A percentile compares a stretch with the other conserved stretches of the same genome.
Evolutionary conservation across 345 rosid genomes (phyloP).

Genomic region (Rhizophora apiculata): DNA sequence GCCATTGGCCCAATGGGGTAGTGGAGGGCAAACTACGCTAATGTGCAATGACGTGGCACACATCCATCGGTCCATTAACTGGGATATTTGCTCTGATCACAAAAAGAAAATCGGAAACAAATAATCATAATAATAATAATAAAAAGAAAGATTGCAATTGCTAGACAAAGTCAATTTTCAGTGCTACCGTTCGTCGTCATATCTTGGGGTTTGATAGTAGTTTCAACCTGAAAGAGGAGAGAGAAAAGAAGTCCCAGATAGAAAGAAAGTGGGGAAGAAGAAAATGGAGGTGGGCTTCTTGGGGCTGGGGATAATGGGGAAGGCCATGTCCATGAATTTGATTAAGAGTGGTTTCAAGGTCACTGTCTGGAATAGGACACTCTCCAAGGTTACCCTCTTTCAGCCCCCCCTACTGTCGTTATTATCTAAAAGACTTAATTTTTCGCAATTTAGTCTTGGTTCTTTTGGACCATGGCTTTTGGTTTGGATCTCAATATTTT

Average conservation of each 20-base stretch:
- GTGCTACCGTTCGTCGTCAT: too few species aligned
- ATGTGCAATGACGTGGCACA: not conserved
- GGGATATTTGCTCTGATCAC: too few species aligned
- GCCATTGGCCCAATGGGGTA: too few species aligned
- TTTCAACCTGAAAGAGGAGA: too few species aligned
- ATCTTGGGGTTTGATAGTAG: too few species aligned
- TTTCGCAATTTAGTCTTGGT: not conserved
- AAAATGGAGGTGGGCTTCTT: slow-evolving; percentile 90
- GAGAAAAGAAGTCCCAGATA: not conserved
- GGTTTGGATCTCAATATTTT: not conserved
- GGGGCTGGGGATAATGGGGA: slow-evolving; percentile 97
- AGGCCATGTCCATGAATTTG: slow-evolving; percentile 88
- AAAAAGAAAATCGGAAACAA: too few species aligned
- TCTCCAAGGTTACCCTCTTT: slow-evolving; percentile 57
- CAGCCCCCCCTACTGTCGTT: not conserved
- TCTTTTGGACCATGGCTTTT: not conserved
- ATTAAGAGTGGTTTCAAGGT: slow-evolving; percentile 78
- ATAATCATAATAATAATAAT: too few species aligned
- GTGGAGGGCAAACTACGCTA: not conserved
- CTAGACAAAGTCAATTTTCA: too few species aligned
- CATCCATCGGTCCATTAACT: not conserved
- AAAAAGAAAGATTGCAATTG: too few species aligned
- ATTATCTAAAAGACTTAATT: not conserved
- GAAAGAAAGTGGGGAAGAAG: slow-evolving; percentile 4
- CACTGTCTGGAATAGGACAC: slow-evolving; percentile 93